Base-by-base conservation (phyloP, 2,329 filamentous ascomycete species). In the Pseudogymnoascus pannorum region DNA sequence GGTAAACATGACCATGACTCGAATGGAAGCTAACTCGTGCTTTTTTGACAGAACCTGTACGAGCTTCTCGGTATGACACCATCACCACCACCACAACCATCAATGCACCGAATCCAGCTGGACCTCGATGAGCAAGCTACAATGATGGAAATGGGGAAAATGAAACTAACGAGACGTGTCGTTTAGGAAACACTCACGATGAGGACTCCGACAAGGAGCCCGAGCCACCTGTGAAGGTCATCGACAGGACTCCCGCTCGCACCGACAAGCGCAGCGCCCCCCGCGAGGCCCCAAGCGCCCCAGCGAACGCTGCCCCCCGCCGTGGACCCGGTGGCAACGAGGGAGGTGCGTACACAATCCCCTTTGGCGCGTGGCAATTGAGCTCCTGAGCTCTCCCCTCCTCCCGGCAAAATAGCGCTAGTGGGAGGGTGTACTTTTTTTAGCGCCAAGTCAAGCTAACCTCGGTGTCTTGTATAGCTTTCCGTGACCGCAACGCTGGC, bases 41-140 rank as follows among this genome's bases (percentile, higher is more conserved):
- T 64, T 62, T 58, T 69, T 67, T 67, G 14, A 69, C 72, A 97
- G 94, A 99, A 99, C 85, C 87, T 90, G 75, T 97, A 90, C 85
- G 93, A 94, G 85, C 88, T 96, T 82, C 91, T 99, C 85, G 93
- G 94, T 97, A 96, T 73, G 78, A 69, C 67, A 66, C 59, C 44
- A 62, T 44, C 51, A 57, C n/a, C n/a, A 58, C 58, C 58, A n/a
- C n/a, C n/a, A n/a, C n/a, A n/a, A n/a, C n/a, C n/a, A n/a, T n/a
- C n/a, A n/a, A n/a, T n/a, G n/a, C 64, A 57, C 63, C 61, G 65
- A 61, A 59, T 59, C 40, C 60, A 44, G n/a, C 18, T 11, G 5
- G 40, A 20, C 11, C 18, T 20, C 40, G 40, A 44, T 44, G 11
- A 20, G 16, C 11, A 18, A 18, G 20, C 40, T 62, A 64, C 63